Conservation (phyloP, 495 filamentous ascomycete species). For the Aspergillus cavernicola region DNA sequence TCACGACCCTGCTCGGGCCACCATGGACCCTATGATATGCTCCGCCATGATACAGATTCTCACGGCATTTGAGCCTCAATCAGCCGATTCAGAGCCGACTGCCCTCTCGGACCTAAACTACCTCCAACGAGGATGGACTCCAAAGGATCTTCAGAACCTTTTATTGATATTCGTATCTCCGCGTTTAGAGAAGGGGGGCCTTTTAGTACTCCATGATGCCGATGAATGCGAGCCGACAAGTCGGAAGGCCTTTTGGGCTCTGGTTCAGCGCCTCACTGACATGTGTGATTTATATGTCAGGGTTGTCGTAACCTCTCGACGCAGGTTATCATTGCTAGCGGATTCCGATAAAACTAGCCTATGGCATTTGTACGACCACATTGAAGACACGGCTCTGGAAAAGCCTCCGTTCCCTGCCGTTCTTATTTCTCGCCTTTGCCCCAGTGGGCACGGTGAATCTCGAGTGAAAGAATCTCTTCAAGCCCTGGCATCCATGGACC, state of each 20-base stretch:
- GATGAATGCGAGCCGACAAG: background rate
- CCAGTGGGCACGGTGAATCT: background rate
- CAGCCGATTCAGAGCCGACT: background rate
- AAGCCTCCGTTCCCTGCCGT: too few relatives aligned
- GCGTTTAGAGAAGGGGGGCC: background rate
- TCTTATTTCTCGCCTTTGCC: background rate
- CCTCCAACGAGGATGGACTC: background rate
- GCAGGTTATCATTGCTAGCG: background rate
- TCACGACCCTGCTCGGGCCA: background rate
- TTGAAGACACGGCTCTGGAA: background rate
- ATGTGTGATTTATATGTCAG: background rate
- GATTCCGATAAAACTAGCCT: background rate
- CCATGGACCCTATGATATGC: background rate
- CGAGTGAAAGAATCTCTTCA: background rate
- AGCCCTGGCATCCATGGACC: background rate
- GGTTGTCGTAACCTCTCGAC: background rate
- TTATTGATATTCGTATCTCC: background rate
- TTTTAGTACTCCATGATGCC: background rate
- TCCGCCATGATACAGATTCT: background rate
- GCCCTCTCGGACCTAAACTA: background rate
- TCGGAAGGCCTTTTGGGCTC: background rate
- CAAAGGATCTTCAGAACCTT: background rate
- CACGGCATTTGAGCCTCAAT: background rate
- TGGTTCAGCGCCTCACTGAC: background rate
- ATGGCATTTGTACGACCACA: background rate